phyloP scores from a whole-genome alignment of 768 basidiomycete genomes.

The Leucogyrophana mollusca region DNA sequence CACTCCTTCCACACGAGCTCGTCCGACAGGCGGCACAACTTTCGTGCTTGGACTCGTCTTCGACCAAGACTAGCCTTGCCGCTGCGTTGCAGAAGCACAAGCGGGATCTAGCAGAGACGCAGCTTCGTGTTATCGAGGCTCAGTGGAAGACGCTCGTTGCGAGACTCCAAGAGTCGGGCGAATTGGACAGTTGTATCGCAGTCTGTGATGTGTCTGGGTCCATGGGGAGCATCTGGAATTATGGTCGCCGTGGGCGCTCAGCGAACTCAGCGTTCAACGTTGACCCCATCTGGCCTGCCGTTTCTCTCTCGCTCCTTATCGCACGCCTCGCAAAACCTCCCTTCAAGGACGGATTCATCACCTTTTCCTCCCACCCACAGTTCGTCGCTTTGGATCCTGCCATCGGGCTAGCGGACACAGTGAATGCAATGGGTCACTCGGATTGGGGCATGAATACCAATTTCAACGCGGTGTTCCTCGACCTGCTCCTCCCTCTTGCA shows the following conservation, averaged over 20 bases:
- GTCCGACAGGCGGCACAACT: conserved; percentile 36
- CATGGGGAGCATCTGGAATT: conserved; percentile 45
- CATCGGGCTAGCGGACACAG: conserved; percentile 33
- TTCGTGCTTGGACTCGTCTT: background rate
- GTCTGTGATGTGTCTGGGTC: conserved; percentile 76
- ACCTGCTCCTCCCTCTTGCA: conserved; percentile 63
- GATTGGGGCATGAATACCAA: conserved; percentile 63
- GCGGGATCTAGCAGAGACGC: conserved; percentile 30
- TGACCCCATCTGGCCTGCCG: conserved; percentile 55
- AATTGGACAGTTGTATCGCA: conserved; percentile 61
- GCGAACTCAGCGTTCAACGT: conserved; percentile 7
- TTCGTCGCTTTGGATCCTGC: conserved; percentile 49
- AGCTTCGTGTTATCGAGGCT: conserved; percentile 50
- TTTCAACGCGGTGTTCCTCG: conserved; percentile 57
- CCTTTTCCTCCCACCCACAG: conserved; percentile 55
- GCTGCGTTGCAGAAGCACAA: conserved; percentile 23
- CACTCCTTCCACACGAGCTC: conserved; percentile 64
- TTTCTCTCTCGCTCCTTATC: conserved; percentile 66
- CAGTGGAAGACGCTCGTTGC: conserved; percentile 67
- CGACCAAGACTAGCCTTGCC: background rate
- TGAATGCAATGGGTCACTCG: conserved; percentile 33
- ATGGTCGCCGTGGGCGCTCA: conserved; percentile 1
- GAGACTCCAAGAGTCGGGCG: conserved; percentile 50
- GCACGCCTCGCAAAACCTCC: conserved; percentile 62
- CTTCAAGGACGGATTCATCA: conserved; percentile 66